Evolutionary conservation across 768 basidiomycete genomes (phyloP).

Genomic region (Tremella mesenterica): DNA sequence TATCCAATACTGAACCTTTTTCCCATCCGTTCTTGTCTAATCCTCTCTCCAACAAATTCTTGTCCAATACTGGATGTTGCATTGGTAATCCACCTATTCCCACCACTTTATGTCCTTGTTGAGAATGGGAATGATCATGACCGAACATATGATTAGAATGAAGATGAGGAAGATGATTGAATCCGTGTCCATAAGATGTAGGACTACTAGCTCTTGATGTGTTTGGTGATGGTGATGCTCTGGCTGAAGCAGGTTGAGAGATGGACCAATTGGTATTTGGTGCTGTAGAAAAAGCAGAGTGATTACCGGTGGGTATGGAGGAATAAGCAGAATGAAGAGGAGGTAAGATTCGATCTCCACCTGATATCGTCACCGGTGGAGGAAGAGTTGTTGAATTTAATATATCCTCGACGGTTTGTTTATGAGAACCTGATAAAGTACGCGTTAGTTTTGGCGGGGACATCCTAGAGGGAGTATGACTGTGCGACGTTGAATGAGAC

Average conservation of each 20-base stretch:
- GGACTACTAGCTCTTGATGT: slow-evolving; percentile 36
- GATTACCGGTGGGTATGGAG: too few species aligned
- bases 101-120: background rate
- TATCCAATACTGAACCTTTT: slow-evolving; percentile 44
- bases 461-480: slow-evolving; percentile 26
- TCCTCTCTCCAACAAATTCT: background rate
- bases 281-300: slow-evolving; percentile 19
- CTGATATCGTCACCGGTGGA: too few species aligned
- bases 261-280: slow-evolving; percentile 27
- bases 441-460: slow-evolving; percentile 29
- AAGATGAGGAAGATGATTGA: slow-evolving; percentile 11
- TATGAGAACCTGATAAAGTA: slow-evolving; percentile 15
- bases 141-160: background rate
- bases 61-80: background rate
- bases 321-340: slow-evolving; percentile 32
- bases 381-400: slow-evolving; percentile 39
- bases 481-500: too few species aligned
- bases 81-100: background rate
- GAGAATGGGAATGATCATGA: background rate
- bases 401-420: slow-evolving; percentile 45
- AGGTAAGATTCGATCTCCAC: slow-evolving; percentile 39
- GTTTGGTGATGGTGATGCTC: slow-evolving; percentile 30
- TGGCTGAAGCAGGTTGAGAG: slow-evolving; percentile 38
- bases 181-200: slow-evolving; percentile 16
- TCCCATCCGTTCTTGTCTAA: slow-evolving; percentile 15